Base-by-base conservation (phyloP, 805 yeast genomes). In the Saturnispora bothae region DNA sequence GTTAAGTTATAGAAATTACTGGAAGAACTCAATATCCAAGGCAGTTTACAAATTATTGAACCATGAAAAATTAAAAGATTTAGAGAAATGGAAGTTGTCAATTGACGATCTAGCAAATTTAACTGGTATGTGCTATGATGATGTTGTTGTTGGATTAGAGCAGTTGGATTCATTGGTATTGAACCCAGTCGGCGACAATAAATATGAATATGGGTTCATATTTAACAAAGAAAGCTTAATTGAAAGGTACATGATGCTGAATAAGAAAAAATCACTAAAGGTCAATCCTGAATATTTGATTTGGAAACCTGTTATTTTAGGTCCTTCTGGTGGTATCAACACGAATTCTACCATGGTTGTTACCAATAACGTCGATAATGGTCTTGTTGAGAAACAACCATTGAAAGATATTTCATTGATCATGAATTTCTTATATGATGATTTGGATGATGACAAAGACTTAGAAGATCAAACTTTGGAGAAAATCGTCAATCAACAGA, bases 111-210 rank as follows among this genome's bases (percentile, higher is more conserved):
- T 89, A 15, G 65, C 88, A 4, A 71, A 69, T 40, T 52, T 73
- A 10, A 83, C 96, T 0, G 96, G 96, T 0, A 82, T 92, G 88
- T 78, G 71, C 2, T 70, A 81, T 7, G 80, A 89, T 12, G 97
- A 92, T 58, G 85, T 88, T 0, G 68, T 89, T 5, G 83, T 82
- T 33, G 95, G 94, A 0, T 62, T 92, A 17, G 98, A 92, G 56
- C 80, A 77, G 41, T 59, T 89, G 21, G 67, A 73, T 19, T 76
- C 80, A 7, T 61, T 92, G 17, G 60, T 73, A 1, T 36, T 33
- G 9, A 26, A 37, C 13, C 20, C 31, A 12, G 26, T 67, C 25
- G 65, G 73, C 40, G 64, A 68, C 3, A 41, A 38, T 0, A 64
- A 70, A 1, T 63, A 64, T 14, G 53, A 52, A 19, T 84, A 73